phyloP scores from a whole-genome alignment of 331 rosid genomes.

The Telfairia occidentalis region DNA sequence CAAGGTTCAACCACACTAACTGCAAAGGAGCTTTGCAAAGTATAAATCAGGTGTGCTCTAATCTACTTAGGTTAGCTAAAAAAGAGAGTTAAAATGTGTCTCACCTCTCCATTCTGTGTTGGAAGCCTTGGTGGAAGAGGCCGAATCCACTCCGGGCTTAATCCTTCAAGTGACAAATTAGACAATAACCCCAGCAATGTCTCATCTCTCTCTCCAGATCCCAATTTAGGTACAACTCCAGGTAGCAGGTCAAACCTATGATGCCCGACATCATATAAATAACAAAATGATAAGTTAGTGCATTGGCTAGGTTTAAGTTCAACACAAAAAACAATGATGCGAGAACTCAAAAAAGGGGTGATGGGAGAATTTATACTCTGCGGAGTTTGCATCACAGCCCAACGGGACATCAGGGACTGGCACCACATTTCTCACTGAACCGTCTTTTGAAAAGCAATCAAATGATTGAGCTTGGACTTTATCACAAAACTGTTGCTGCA shows the following conservation, averaged over 20 bases:
- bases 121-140: slow-evolving; percentile 95
- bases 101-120: slow-evolving; percentile 69
- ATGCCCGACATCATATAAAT: slow-evolving; percentile 8
- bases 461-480: slow-evolving; percentile 39
- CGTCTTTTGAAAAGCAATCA: slow-evolving; percentile 43
- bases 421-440: slow-evolving; percentile 44
- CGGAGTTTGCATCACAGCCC: slow-evolving; percentile 56
- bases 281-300: background rate
- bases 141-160: slow-evolving; percentile 79
- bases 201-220: slow-evolving; percentile 84
- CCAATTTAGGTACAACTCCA: slow-evolving; percentile 57
- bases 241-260: slow-evolving; percentile 70
- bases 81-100: slow-evolving; percentile 7
- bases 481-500: slow-evolving; percentile 62
- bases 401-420: slow-evolving; percentile 74
- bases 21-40: slow-evolving; percentile 33
- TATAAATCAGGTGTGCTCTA: slow-evolving; percentile 24
- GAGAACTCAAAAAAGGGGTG: background rate
- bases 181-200: slow-evolving; percentile 59
- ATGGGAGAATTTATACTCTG: slow-evolving; percentile 39
- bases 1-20: slow-evolving; percentile 93
- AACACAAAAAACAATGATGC: background rate
- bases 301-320: background rate
- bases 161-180: slow-evolving; percentile 58
- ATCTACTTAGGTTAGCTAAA: slow-evolving; percentile 11